Evolutionary conservation across 768 basidiomycete genomes (phyloP).

Genomic region (Phaffia tasmanica): DNA sequence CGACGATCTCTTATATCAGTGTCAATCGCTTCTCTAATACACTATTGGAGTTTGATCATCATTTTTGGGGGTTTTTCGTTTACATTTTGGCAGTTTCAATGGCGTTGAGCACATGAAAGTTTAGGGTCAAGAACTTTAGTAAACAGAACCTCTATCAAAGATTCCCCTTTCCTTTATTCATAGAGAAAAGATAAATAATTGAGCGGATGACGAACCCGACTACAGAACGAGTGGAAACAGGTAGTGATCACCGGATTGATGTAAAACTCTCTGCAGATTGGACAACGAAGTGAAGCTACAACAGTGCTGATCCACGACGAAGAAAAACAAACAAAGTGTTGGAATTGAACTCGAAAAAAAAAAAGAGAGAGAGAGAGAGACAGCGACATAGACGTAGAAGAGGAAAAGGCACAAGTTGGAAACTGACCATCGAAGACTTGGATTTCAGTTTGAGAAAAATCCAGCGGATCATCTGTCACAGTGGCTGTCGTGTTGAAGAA

Average conservation of each 20-base stretch:
- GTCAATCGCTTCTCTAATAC: constrained; percentile 6
- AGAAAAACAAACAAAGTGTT: neutral
- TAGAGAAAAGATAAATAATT: neutral
- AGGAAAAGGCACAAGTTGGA: too few species aligned
- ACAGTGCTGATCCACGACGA: neutral
- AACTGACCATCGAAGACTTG: constrained; percentile 10
- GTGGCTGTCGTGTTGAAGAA: too few species aligned
- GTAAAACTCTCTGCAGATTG: constrained; percentile 14
- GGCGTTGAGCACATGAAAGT: too few species aligned
- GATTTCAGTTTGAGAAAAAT: neutral
- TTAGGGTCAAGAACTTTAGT: too few species aligned
- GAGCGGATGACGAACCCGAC: neutral
- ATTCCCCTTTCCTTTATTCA: too few species aligned
- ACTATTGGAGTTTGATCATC: neutral
- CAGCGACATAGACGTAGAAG: too few species aligned
- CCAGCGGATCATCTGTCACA: constrained; percentile 2
- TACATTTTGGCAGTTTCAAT: too few species aligned
- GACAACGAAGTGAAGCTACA: constrained; percentile 10
- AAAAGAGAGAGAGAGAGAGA: too few species aligned
- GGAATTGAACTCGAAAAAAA: neutral
- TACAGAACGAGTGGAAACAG: constrained; percentile 9
- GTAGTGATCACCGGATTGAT: constrained; percentile 9
- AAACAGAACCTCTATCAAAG: too few species aligned
- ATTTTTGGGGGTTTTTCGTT: too few species aligned
- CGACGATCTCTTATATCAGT: constrained; percentile 2